These are phyloP conservation scores for Cercophora samala DNA, from an alignment of 495 filamentous ascomycete species.

Conservation along the genomic window DNA sequence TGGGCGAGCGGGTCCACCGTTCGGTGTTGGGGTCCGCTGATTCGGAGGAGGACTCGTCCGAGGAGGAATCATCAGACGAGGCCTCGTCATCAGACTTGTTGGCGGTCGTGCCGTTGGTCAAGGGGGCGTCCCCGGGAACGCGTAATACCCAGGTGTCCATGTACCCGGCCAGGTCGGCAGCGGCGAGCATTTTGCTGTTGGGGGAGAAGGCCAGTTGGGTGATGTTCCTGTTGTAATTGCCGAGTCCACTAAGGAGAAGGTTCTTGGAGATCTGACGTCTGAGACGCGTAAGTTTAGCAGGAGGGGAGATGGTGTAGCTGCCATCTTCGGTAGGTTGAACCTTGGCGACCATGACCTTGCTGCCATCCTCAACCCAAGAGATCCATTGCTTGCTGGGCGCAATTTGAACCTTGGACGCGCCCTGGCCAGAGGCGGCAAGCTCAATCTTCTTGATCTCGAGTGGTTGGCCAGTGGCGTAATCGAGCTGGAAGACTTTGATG, in stretches of 20 bases:
- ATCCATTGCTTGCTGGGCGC: constrained; percentile 69
- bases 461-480: constrained; percentile 34
- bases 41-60: constrained; percentile 30
- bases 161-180: constrained; percentile 77
- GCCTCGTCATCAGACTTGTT: constrained; percentile 28
- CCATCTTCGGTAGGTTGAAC: constrained; percentile 45
- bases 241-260: constrained; percentile 63
- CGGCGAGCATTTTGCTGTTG: constrained; percentile 73
- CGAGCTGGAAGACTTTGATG: constrained; percentile 74
- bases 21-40: constrained; percentile 32
- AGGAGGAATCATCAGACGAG: constrained; percentile 31
- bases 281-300: constrained; percentile 56
- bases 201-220: constrained; percentile 73
- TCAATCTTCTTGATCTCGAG: constrained; percentile 37
- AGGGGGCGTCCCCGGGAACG: constrained; percentile 36
- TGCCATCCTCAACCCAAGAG: constrained; percentile 75
- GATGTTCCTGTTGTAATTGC: constrained; percentile 74
- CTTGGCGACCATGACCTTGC: constrained; percentile 70
- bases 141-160: constrained; percentile 81
- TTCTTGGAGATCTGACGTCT: constrained; percentile 53
- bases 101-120: constrained; percentile 30
- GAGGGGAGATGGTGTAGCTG: constrained; percentile 44
- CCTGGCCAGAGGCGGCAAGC: constrained; percentile 35
- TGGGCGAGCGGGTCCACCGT: constrained; percentile 63
- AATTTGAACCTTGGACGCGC: constrained; percentile 74